A percentile compares a stretch with the other conserved stretches of the same genome.
These are phyloP conservation scores for Cryphonectria radicalis DNA, from an alignment of 2,329 filamentous ascomycete species.

Conservation along the genomic window DNA sequence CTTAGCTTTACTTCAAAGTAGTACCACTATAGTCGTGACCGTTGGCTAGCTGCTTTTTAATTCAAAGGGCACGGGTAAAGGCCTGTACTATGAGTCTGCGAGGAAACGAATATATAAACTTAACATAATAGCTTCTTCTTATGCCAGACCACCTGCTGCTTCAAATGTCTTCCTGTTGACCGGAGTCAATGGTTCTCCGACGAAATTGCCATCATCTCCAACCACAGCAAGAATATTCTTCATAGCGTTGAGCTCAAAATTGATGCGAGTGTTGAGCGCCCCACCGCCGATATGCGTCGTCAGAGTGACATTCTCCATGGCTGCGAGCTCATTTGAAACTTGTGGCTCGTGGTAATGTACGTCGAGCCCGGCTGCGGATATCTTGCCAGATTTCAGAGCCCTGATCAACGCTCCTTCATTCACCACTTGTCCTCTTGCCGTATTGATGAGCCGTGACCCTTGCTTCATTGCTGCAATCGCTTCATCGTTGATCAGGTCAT, in stretches of 20 bases:
- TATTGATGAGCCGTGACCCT: neutral
- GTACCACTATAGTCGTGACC: no score
- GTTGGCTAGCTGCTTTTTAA: no score
- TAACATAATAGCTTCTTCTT: no score
- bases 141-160: neutral
- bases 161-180: neutral
- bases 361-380: neutral
- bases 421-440: neutral
- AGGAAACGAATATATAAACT: no score
- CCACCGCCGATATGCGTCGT: conserved; percentile 45
- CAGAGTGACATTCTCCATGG: conserved; percentile 45
- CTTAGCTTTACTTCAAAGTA: no score
- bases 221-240: conserved; percentile 41
- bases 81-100: no score
- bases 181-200: neutral
- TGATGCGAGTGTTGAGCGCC: conserved; percentile 44
- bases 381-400: neutral
- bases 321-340: conserved; percentile 35
- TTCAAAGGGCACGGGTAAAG: no score
- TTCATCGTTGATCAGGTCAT: conserved; percentile 40
- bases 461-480: neutral
- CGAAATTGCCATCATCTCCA: neutral
- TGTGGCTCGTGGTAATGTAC: neutral
- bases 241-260: conserved; percentile 45
- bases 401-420: neutral